Conservation (phyloP, 495 filamentous ascomycete genomes). For the Tuber umbilicatum region DNA sequence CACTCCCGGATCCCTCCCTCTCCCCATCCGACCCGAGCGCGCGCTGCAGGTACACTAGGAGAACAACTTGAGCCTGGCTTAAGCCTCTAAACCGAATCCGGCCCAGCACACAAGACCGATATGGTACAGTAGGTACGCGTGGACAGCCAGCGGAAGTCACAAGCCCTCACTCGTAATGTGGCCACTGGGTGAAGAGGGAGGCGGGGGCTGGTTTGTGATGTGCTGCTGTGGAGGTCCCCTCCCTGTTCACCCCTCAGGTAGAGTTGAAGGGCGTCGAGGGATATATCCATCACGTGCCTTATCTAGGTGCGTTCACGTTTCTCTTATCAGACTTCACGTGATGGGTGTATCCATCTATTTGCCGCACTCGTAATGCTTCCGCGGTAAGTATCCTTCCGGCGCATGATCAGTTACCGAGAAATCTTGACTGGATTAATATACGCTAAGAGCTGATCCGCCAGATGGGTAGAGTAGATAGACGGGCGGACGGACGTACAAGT, state of each 20-base stretch:
- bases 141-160: background rate
- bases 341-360: too few relatives aligned
- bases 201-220: background rate
- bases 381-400: background rate
- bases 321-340: too few relatives aligned
- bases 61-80: background rate
- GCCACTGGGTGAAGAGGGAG: background rate
- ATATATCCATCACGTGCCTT: too few relatives aligned
- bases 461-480: background rate
- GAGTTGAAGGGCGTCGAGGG: too few relatives aligned
- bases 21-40: background rate
- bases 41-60: background rate
- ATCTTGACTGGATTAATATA: background rate
- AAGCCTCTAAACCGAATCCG: background rate
- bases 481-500: background rate
- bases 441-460: background rate
- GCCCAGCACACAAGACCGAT: background rate
- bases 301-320: too few relatives aligned
- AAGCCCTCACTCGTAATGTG: background rate
- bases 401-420: background rate
- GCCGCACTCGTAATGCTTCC: background rate
- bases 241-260: too few relatives aligned
- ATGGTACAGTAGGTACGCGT: background rate
- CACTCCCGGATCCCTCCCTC: background rate
- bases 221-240: too few relatives aligned